Base-by-base conservation (phyloP, 2,329 filamentous ascomycete species). In the Ceratocystis cubensis region DNA sequence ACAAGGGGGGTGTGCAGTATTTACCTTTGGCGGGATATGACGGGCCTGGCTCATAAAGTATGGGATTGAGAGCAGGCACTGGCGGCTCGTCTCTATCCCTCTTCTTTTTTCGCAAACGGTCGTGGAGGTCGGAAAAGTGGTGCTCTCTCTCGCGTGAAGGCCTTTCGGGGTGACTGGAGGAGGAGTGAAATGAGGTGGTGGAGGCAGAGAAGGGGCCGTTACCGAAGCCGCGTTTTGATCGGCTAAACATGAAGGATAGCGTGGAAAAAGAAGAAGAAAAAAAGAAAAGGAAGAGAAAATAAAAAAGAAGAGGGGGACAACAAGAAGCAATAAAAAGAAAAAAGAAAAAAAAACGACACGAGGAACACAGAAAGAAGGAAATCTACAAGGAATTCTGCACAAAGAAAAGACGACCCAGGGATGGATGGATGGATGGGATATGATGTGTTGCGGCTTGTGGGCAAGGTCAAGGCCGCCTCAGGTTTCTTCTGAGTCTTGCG, bases 141-240 rank as follows among this genome's bases (percentile, higher is more conserved):
- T 63, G 46, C 28, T 62, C 65, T 62, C 59, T 44, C 45, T 66
- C 59, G 33, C 57, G 28, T 5, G 30, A 10, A 15, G 46, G 46
- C 33, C 45, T 66, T 37, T 66, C 48, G n/a, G 57, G 30, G 48
- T 56, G 63, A 6, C 37, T 20, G 25, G 48, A 56, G 25, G 48
- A 56, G 48, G 61, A 64, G 25, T 53, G 61, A 25, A 64, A 67
- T 22, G 61, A 62, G 45, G 50, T 28, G 17, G 61, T 59, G 33
- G 61, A 64, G 15, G 65, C 57, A 28, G 61, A 67, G 28, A 61
- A 67, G n/a, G 63, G 41, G 48, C 63, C 63, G 63, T 65, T 56
- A 45, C 48, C 61, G 20, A 61, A 59, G 37, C 61, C 44, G 48
- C 61, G 65, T 64, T 57, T 67, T 33, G 61, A 64, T 48, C 61